Base-by-base conservation (phyloP, 2,329 filamentous ascomycete genomes). In the Acrocalymma vagum region DNA sequence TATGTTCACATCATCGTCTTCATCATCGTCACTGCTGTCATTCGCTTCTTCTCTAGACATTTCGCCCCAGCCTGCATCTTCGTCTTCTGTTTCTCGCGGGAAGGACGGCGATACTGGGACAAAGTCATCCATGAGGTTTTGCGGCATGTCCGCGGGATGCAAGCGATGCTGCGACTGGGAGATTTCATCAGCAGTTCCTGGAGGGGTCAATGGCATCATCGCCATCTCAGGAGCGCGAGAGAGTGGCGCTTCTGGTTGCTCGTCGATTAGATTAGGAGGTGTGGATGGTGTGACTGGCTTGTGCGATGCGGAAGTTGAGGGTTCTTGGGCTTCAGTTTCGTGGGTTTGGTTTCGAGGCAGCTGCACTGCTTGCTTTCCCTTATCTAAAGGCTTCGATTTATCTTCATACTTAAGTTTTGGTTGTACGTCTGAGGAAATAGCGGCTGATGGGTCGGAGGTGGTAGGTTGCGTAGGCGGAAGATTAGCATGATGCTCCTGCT, bases 21-120 rank as follows among this genome's bases (percentile, higher is more conserved):
- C 57, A 17, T 55, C 58, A 20, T 54, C 53, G 16, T 55, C 53
- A 7, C 35, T 45, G 9, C 38, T 48, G 2, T 41, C 45, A 15
- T 29, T 41, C 14, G 50, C 56, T 24, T 67, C 61, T 26, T 62
- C 58, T 9, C 51, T 31, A 16, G 50, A 58, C 46, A 67, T 50
- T 29, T 65, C 63, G 1, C 62, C 63, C 65, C 65, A 69, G 3
- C 63, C 63, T 3, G 65, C 65, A 45, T 65, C 61, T 28, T 62
- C 60, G 2, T 60, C 60, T 1, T 63, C 58, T 3, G 53, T 48
- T 3, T 56, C 48, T 3, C 33, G 39, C 13, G 38, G 24, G 9
- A 60, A 56, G 3, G 46, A 33, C 2, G 55, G 60, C 1, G 57
- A 57, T 1, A 61, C 52, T 3, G 65, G 60, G 1, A 69, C 61